Percentiles rank a stretch among this genome's conserved stretches.
phyloP scores from a whole-genome alignment of 306 rosid genomes.

The Phaseolus lunatus region DNA sequence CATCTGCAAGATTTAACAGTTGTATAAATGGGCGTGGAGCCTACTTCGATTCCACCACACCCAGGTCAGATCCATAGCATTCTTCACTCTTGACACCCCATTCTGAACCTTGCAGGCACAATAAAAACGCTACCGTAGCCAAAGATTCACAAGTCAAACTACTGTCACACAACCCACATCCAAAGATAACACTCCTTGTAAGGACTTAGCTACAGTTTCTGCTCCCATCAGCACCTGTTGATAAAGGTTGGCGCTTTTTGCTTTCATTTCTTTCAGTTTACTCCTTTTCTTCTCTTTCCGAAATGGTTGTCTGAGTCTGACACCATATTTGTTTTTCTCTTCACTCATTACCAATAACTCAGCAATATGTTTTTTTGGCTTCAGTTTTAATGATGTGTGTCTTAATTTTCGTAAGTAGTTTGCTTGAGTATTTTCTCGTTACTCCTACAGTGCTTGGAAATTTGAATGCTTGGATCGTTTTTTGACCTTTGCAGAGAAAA shows the following conservation, averaged over 20 bases:
- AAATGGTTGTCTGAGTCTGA: conserved; percentile 42
- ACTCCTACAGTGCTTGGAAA: conserved; percentile 33
- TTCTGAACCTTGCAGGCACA: conserved; percentile 55
- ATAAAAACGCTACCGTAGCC: conserved; percentile 28
- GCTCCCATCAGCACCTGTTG: conserved; percentile 40
- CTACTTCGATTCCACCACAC: conserved; percentile 56
- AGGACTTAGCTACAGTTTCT: conserved; percentile 44
- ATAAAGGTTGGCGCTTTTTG: conserved; percentile 52
- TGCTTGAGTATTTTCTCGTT: conserved; percentile 43
- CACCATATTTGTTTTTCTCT: conserved; percentile 28
- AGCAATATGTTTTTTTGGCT: conserved; percentile 17
- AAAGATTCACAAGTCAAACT: conserved; percentile 21
- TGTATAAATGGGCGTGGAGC: conserved; percentile 67
- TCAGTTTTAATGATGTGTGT: neutral
- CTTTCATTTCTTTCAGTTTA: conserved; percentile 47
- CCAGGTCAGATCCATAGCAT: conserved; percentile 67
- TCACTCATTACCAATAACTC: conserved; percentile 27
- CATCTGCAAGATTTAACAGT: conserved; percentile 56
- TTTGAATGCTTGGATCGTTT: conserved; percentile 31
- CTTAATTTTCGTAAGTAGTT: conserved; percentile 8
- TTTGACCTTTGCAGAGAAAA: conserved; percentile 44
- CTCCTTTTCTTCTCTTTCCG: conserved; percentile 2
- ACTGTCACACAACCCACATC: neutral
- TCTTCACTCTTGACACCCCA: conserved; percentile 59
- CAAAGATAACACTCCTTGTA: neutral